A percentile compares a stretch with the other conserved stretches of the same genome.
Evolutionary conservation across 306 rosid genomes (phyloP).

Genomic region (Carpinus viminea): DNA sequence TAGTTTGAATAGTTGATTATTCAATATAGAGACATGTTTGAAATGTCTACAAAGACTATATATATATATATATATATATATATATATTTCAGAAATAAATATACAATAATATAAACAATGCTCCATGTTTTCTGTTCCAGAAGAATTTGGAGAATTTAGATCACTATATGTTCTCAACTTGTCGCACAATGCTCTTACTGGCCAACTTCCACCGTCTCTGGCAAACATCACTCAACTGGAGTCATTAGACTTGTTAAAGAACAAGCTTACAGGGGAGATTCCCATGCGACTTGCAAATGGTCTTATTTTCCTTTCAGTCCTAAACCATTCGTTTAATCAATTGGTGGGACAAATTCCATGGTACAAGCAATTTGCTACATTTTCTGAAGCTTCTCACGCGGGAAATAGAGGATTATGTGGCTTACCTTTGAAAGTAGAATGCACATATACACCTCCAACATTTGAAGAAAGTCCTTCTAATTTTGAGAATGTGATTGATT

Average conservation of each 20-base stretch:
- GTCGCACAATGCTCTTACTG: slow-evolving; percentile 7
- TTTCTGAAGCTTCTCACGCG: neutral
- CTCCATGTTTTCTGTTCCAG: neutral
- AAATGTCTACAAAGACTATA: too few species aligned
- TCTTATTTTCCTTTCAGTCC: slow-evolving; percentile 30
- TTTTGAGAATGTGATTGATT: neutral
- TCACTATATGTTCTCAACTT: slow-evolving; percentile 25
- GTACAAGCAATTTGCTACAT: slow-evolving; percentile 18
- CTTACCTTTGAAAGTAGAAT: neutral
- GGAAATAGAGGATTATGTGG: slow-evolving; percentile 27
- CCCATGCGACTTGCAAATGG: neutral
- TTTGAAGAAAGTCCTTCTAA: too few species aligned
- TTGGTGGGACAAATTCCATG: slow-evolving; percentile 6
- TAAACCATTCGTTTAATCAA: slow-evolving; percentile 33
- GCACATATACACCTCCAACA: neutral
- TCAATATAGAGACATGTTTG: too few species aligned
- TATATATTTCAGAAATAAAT: too few species aligned
- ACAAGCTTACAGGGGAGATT: slow-evolving; percentile 4
- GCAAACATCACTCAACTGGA: slow-evolving; percentile 4
- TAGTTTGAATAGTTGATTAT: too few species aligned
- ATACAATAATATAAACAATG: too few species aligned
- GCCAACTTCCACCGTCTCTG: slow-evolving; percentile 21
- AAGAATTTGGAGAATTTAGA: slow-evolving; percentile 7
- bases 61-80: too few species aligned
- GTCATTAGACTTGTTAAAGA: slow-evolving; percentile 30